Evolutionary conservation across 371 early-diverging fungal species (phyloP).

Genomic region (Apophysomyces sp.): DNA sequence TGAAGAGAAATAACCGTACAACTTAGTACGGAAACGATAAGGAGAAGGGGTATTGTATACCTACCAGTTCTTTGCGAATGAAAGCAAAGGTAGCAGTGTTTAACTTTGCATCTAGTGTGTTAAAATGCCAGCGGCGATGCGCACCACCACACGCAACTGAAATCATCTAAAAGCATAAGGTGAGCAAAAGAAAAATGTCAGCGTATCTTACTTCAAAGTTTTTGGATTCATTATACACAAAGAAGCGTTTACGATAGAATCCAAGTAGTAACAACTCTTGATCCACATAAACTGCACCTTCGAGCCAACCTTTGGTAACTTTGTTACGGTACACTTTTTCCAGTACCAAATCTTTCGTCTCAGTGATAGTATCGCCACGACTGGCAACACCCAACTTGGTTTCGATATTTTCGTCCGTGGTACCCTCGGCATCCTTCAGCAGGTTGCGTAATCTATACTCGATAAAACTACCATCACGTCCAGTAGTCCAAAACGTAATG

Average conservation of each 20-base stretch:
- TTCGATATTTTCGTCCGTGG: slow-evolving; percentile 12
- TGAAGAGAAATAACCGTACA: neutral
- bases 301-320: slow-evolving; percentile 76
- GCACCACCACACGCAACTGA: slow-evolving; percentile 65
- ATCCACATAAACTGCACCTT: slow-evolving; percentile 56
- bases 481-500: slow-evolving; percentile 61
- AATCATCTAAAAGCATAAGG: slow-evolving; percentile 27
- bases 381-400: slow-evolving; percentile 35
- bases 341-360: slow-evolving; percentile 29
- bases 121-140: slow-evolving; percentile 58
- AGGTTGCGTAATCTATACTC: slow-evolving; percentile 55
- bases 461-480: slow-evolving; percentile 70
- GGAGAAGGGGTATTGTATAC: neutral
- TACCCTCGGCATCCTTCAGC: neutral
- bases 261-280: slow-evolving; percentile 62
- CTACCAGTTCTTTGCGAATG: slow-evolving; percentile 50
- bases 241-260: slow-evolving; percentile 70
- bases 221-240: slow-evolving; percentile 71
- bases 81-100: slow-evolving; percentile 52
- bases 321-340: slow-evolving; percentile 62
- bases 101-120: slow-evolving; percentile 45
- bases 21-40: neutral
- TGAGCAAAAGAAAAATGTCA: neutral
- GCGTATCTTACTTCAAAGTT: slow-evolving; percentile 50
- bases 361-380: slow-evolving; percentile 28